Base-by-base conservation (phyloP, 1,284 basidiomycete species). In the Rugosomyces carneus region DNA sequence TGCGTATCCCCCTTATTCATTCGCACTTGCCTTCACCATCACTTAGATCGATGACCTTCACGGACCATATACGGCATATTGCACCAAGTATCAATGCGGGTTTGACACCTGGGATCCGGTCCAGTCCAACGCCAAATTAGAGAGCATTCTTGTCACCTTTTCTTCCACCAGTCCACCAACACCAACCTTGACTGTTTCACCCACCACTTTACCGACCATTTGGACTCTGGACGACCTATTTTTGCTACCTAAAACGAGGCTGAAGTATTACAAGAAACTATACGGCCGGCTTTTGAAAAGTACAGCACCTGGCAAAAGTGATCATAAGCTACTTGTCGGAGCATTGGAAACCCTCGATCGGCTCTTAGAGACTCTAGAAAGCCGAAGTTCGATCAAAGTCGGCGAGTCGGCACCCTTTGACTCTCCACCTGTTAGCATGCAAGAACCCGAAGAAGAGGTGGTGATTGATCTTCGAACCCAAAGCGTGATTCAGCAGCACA, bases 151-250 rank as follows among this genome's bases (percentile, higher is more conserved):
- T 15, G 67, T 70, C 13, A 73, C 80, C 8, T 87, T 95, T 54
- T 89, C 91, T 0, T 64, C 67, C 1, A 63, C 73, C 13, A 80
- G 72, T 53, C 84, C 80, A 11, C 82, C 80, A 0, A 76, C 80
- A 1, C 63, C 75, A 9, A 70, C 72, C 21, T 55, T 64, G 7
- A 58, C 61, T 19, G 63, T 68, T 27, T 59, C 67, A 10, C 65
- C 63, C 37, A 58, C 68, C 9, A 48, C 65, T 1, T 65, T 69
- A 37, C 63, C 71, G 7, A 67, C 72, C 1, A 52, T 70, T 7
- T 98, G 94, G 93, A 88, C 91, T 0, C 70, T 98, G 5, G 93
- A 97, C 58, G 70, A 78, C 9, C 74, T 98, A 18, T 98, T 98
- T 68, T 69, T 89, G 5, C 75, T 97, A 4, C 95, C 95, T 0